Percentiles rank a stretch among this genome's conserved stretches.
Evolutionary conservation across 2,329 filamentous ascomycete genomes (phyloP).

Genomic region (Fusarium sp.): DNA sequence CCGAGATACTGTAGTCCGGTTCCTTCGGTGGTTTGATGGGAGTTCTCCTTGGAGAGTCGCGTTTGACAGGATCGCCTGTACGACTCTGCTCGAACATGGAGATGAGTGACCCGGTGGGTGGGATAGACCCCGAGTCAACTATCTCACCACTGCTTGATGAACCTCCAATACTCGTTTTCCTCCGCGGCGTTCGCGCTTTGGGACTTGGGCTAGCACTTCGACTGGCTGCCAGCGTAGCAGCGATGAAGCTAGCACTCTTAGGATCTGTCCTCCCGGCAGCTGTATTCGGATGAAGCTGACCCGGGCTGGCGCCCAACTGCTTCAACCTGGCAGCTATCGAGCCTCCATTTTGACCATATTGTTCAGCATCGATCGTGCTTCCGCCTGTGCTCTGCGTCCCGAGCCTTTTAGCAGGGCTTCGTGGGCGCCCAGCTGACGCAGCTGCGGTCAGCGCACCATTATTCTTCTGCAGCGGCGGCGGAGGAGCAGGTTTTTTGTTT

Average conservation of each 20-base stretch:
- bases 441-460: slow-evolving; percentile 61
- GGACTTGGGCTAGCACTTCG: slow-evolving; percentile 58
- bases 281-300: slow-evolving; percentile 34
- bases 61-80: slow-evolving; percentile 53
- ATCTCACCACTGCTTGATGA: slow-evolving; percentile 44
- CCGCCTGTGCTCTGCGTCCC: slow-evolving; percentile 56
- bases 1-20: slow-evolving; percentile 26
- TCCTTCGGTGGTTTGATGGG: slow-evolving; percentile 23
- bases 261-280: slow-evolving; percentile 48
- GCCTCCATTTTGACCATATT: slow-evolving; percentile 31
- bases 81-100: slow-evolving; percentile 72
- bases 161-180: slow-evolving; percentile 49
- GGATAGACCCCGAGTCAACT: slow-evolving; percentile 66
- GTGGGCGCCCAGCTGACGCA: slow-evolving; percentile 52
- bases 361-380: slow-evolving; percentile 46
- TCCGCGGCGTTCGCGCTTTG: slow-evolving; percentile 42
- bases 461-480: slow-evolving; percentile 43
- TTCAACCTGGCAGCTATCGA: slow-evolving; percentile 42
- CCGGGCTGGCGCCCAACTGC: slow-evolving; percentile 42
- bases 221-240: slow-evolving; percentile 69
- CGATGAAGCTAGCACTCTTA: slow-evolving; percentile 66
- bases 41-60: slow-evolving; percentile 40
- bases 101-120: slow-evolving; percentile 73
- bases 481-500: slow-evolving; percentile 44
- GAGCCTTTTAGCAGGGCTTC: slow-evolving; percentile 42